A percentile compares a stretch with the other conserved stretches of the same genome.
Conservation (phyloP, 2,329 filamentous ascomycete genomes). For the Penicillium aurantiogriseum region DNA sequence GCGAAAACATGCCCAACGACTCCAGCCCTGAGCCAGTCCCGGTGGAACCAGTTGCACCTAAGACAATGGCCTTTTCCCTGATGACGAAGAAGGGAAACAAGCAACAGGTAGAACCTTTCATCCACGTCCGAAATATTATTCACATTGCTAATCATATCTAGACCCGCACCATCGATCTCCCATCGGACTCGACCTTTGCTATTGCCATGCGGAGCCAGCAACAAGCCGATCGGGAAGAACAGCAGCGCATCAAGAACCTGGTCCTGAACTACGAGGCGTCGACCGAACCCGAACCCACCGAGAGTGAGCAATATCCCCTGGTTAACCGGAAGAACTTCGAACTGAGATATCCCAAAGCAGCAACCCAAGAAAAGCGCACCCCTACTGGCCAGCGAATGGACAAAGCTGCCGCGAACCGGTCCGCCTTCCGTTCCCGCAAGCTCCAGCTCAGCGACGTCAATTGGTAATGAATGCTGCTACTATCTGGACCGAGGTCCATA, state of each 20-base stretch:
- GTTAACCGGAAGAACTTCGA: slow-evolving; percentile 30
- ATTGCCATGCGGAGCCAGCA: slow-evolving; percentile 95
- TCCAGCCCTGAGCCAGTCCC: slow-evolving; percentile 34
- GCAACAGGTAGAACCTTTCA: slow-evolving; percentile 68
- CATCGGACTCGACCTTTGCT: slow-evolving; percentile 87
- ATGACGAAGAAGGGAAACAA: slow-evolving; percentile 95
- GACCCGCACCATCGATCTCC: slow-evolving; percentile 86
- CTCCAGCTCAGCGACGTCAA: slow-evolving; percentile 95
- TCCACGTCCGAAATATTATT: background rate
- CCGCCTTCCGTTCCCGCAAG: slow-evolving; percentile 80
- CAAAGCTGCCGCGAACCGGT: slow-evolving; percentile 63
- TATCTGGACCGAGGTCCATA: slow-evolving; percentile 6
- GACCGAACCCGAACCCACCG: slow-evolving; percentile 72
- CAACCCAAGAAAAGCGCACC: slow-evolving; percentile 44
- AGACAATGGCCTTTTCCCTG: slow-evolving; percentile 94
- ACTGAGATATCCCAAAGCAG: background rate
- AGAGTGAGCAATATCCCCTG: slow-evolving; percentile 61
- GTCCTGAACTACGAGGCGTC: slow-evolving; percentile 95
- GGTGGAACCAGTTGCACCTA: slow-evolving; percentile 31
- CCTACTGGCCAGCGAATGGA: slow-evolving; percentile 49
- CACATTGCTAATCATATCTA: slow-evolving; percentile 39
- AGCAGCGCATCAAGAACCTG: slow-evolving; percentile 96
- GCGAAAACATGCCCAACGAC: slow-evolving; percentile 54
- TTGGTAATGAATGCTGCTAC: slow-evolving; percentile 64
- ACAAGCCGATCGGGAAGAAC: slow-evolving; percentile 90